Percentiles rank a stretch among this genome's conserved stretches.
These are phyloP conservation scores for Austropuccinia psidii DNA, from an alignment of 1,284 basidiomycete genomes.

Conservation along the genomic window DNA sequence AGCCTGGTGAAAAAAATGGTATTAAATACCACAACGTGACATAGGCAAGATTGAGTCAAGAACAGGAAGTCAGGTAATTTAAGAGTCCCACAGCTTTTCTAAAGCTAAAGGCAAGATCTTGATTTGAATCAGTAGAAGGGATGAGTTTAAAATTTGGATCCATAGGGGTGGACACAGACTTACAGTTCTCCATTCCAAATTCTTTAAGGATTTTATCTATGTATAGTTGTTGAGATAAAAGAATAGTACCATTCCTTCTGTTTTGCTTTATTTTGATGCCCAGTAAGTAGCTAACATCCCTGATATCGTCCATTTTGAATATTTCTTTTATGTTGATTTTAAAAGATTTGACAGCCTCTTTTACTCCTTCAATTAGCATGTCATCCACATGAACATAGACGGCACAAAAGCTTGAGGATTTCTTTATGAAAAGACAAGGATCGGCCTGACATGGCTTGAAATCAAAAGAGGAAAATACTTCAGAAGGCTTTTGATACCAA, in stretches of 20 bases:
- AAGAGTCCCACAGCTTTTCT: no score
- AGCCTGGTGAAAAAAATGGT: no score
- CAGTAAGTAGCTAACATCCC: not conserved
- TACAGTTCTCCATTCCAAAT: not conserved
- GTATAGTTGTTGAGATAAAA: not conserved
- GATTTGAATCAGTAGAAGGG: no score
- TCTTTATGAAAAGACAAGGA: no score
- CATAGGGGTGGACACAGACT: not conserved
- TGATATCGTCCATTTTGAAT: slow-evolving; percentile 17
- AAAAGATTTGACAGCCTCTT: not conserved
- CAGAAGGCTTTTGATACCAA: not conserved
- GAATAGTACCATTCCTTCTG: not conserved
- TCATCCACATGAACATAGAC: slow-evolving; percentile 26
- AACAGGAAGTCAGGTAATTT: no score
- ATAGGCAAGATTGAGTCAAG: no score
- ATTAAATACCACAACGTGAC: no score
- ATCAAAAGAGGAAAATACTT: no score
- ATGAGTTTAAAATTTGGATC: not conserved
- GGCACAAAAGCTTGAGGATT: no score
- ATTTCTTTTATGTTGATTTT: not conserved
- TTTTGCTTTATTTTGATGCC: not conserved
- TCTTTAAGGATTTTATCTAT: not conserved
- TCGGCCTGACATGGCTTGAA: no score
- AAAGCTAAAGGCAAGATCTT: no score
- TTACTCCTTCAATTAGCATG: not conserved